Evolutionary conservation across 768 basidiomycete species (phyloP).

Genomic region (Filobasidium wieringae): DNA sequence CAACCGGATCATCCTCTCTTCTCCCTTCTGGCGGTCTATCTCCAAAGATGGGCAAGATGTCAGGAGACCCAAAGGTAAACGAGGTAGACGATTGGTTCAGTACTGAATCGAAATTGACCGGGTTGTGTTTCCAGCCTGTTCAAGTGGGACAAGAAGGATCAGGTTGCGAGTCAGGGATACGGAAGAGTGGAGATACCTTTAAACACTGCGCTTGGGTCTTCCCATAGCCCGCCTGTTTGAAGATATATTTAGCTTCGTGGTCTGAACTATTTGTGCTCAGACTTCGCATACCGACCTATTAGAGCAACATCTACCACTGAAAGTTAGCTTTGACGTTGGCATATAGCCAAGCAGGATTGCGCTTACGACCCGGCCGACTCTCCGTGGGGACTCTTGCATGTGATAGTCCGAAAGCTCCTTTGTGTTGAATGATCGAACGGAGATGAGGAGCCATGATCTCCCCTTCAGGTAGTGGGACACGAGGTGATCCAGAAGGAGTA

Average conservation of each 20-base stretch:
- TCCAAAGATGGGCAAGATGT: constrained; percentile 78
- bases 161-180: neutral
- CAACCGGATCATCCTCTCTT: constrained; percentile 8
- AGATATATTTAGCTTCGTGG: constrained; percentile 58
- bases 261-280: constrained; percentile 83
- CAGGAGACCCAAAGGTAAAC: constrained; percentile 75
- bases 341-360: neutral
- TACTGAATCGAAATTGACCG: constrained; percentile 72
- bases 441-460: constrained; percentile 62
- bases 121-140: constrained; percentile 59
- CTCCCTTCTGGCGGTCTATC: constrained; percentile 47
- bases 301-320: constrained; percentile 53
- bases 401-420: constrained; percentile 71
- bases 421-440: constrained; percentile 51
- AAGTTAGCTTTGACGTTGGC: neutral
- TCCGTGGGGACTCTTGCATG: constrained; percentile 82
- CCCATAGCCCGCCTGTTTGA: constrained; percentile 1
- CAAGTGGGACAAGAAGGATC: constrained; percentile 15
- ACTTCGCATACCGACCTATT: constrained; percentile 45
- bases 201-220: constrained; percentile 11
- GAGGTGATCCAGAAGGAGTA: constrained; percentile 39
- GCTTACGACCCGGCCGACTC: constrained; percentile 59
- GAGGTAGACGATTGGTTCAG: constrained; percentile 70
- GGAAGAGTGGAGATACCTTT: neutral
- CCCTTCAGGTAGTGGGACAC: constrained; percentile 39